Conservation (phyloP, 1,284 basidiomycete species). For the Afroboletus lepidellus region DNA sequence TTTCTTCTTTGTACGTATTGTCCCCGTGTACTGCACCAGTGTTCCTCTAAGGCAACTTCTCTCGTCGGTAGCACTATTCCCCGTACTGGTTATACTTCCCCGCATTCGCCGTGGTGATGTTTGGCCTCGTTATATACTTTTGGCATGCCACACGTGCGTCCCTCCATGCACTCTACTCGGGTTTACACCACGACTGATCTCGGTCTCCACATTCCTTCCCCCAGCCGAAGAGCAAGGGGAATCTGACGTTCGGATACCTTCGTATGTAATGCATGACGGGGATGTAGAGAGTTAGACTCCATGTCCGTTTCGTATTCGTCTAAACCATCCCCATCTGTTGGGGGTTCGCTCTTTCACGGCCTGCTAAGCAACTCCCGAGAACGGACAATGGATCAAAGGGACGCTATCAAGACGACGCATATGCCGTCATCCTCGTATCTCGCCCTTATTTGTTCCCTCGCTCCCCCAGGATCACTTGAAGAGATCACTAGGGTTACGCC, state of each 20-base stretch:
- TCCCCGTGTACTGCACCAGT: not conserved
- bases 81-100: slow-evolving; percentile 86
- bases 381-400: not conserved
- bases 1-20: slow-evolving; percentile 56
- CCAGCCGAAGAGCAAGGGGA: slow-evolving; percentile 31
- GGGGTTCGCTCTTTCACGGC: not conserved
- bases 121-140: slow-evolving; percentile 76
- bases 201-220: not conserved
- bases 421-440: not conserved
- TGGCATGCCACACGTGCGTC: slow-evolving; percentile 75
- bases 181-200: slow-evolving; percentile 1
- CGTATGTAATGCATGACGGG: slow-evolving; percentile 7
- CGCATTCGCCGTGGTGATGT: slow-evolving; percentile 65
- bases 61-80: slow-evolving; percentile 59
- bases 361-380: not conserved
- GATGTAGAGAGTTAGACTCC: slow-evolving; percentile 15
- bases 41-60: not conserved
- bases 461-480: not conserved
- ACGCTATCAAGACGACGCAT: not conserved
- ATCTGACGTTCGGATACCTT: slow-evolving; percentile 26
- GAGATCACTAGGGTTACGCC: not conserved
- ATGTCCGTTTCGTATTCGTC: not conserved
- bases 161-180: not conserved
- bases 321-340: not conserved
- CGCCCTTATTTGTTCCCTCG: not conserved